These are phyloP conservation scores for Pyronema domesticum DNA, from an alignment of 495 filamentous ascomycete genomes.

Conservation along the genomic window DNA sequence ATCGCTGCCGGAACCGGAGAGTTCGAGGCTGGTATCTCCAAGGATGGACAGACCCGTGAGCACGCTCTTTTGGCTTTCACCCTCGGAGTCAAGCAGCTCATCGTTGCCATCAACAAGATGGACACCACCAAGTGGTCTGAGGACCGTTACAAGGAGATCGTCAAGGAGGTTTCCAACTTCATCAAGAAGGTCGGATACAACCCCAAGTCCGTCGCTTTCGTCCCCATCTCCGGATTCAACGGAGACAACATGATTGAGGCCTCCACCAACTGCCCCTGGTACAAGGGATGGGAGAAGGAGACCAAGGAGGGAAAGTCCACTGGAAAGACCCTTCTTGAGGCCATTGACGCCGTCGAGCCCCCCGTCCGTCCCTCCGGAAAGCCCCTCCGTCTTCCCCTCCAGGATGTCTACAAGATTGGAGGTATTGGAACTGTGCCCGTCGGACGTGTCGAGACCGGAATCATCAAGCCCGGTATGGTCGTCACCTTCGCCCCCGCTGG, in stretches of 20 bases:
- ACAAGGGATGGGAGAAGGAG: conserved; percentile 99
- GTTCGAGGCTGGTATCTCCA: conserved; percentile 99
- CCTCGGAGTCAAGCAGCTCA: conserved; percentile 98
- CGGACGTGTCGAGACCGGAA: conserved; percentile 99
- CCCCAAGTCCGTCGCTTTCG: conserved; percentile 94
- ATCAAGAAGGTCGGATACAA: conserved; percentile 99
- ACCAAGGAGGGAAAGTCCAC: conserved; percentile 66
- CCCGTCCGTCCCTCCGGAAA: conserved; percentile 87
- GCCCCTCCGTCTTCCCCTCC: conserved; percentile 98
- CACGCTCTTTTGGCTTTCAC: conserved; percentile 99
- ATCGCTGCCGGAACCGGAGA: conserved; percentile 99
- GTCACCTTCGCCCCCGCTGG: conserved; percentile 89
- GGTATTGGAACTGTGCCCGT: conserved; percentile 99
- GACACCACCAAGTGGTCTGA: conserved; percentile 98
- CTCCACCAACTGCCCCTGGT: conserved; percentile 95
- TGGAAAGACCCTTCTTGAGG: conserved; percentile 97
- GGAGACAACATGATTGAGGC: conserved; percentile 98
- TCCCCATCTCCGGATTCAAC: conserved; percentile 99
- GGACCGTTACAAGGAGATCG: conserved; percentile 92
- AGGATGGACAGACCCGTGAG: conserved; percentile 99
- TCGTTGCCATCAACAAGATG: conserved; percentile 99
- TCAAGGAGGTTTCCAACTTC: conserved; percentile 99
- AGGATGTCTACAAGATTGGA: conserved; percentile 99
- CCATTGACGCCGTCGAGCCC: conserved; percentile 90
- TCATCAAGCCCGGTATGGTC: conserved; percentile 95